Percentiles rank a stretch among this genome's conserved stretches.
phyloP scores from a whole-genome alignment of 495 filamentous ascomycete species.

The Schizothecium vesticola region DNA sequence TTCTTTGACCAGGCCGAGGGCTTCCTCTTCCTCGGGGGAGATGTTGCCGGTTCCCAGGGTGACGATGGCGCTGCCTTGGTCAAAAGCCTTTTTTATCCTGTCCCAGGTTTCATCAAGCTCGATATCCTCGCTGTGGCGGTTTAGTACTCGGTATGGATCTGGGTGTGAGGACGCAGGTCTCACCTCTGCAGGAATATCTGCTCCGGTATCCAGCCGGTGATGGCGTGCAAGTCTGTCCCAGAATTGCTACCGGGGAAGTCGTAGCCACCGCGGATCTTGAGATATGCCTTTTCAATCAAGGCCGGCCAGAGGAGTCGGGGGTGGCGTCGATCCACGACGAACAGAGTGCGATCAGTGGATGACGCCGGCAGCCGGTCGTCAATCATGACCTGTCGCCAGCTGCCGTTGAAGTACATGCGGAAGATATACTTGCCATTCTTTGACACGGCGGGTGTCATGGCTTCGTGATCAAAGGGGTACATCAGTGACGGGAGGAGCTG shows the following conservation, averaged over 20 bases:
- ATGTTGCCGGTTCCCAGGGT: conserved; percentile 87
- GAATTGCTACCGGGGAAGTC: conserved; percentile 99
- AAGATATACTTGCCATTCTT: conserved; percentile 85
- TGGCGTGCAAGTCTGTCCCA: conserved; percentile 81
- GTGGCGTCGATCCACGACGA: conserved; percentile 84
- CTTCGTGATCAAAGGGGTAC: conserved; percentile 62
- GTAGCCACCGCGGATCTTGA: conserved; percentile 95
- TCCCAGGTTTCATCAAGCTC: conserved; percentile 71
- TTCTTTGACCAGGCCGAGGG: conserved; percentile 75
- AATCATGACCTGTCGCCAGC: conserved; percentile 77
- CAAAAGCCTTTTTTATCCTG: conserved; percentile 68
- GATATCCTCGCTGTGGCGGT: conserved; percentile 52
- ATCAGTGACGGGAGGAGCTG: conserved; percentile 65
- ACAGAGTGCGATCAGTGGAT: conserved; percentile 61
- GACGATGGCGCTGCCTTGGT: conserved; percentile 74
- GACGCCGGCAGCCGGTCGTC: conserved; percentile 89
- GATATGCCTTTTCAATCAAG: conserved; percentile 90
- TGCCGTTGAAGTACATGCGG: conserved; percentile 91
- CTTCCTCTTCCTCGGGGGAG: conserved; percentile 63
- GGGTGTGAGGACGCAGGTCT: background rate
- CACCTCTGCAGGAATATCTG: conserved; percentile 82
- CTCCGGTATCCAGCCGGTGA: conserved; percentile 96
- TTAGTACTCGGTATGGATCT: conserved; percentile 15
- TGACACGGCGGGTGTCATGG: conserved; percentile 54
- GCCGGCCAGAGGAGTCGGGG: conserved; percentile 81